Base-by-base conservation (phyloP, 768 basidiomycete genomes). In the Mycena pura region DNA sequence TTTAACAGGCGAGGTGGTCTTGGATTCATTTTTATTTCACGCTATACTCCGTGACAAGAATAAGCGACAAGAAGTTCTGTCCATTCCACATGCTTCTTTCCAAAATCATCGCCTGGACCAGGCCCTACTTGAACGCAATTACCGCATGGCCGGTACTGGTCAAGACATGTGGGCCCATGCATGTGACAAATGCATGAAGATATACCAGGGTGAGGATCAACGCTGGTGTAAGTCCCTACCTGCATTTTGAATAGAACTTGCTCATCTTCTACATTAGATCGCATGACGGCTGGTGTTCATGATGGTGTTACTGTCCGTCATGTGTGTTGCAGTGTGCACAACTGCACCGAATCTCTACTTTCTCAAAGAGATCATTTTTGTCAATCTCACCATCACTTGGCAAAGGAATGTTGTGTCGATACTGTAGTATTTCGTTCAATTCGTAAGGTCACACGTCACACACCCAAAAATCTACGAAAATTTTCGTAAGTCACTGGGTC, bases 151-250 rank as follows among this genome's bases (percentile, higher is more conserved):
- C 21, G 61, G 61, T 2, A 63, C 48, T 5, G 55, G 61, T 0
- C 61, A 63, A 19, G 54, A 57, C 11, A 43, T 57, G 47, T 63
- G 61, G 61, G 55, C 61, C 13, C 61, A 63, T 34, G 31, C 41
- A 3, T 63, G 61, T 39, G 21, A 49, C 10, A 31, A 29, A 3
- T 63, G 61, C 43, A 56, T 57, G 53, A 56, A 62, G 55, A 21
- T 52, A 3, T 49, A 63, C 25, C 45, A 48, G 25, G 55, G 47
- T 8, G 36, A 49, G 9, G 55, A 57, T 11, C 48, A 38, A 6
- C 28, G 50, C 19, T 63, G 49, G 58, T 47, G 49, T 52, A 21
- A 5, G 40, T 51, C 9, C n/a, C 27, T 38, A 9, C 45, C 46
- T 29, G 39, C 29, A 15, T 49, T n/a, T 43, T 19, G 25, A 47